Base-by-base conservation (phyloP, 129 eudicot species). In the Lonicera japonica region DNA sequence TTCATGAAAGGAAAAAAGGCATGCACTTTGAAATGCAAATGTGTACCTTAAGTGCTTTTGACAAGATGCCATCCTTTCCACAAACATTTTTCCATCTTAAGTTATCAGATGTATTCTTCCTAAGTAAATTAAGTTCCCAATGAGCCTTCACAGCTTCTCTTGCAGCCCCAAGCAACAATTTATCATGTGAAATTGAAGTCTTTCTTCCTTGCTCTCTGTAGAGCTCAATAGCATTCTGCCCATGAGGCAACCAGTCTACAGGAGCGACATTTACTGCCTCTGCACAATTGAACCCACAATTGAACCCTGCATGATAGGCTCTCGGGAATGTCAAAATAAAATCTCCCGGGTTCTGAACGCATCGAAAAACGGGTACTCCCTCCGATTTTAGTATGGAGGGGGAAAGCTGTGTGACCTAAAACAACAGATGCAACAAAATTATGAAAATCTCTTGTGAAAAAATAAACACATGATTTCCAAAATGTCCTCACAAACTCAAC, bases 251-350 rank as follows among this genome's bases (percentile, higher is more conserved):
- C 99, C 99, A 92, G 55, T 92, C 96, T 76, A 92, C 86, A 46
- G 99, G 99, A 23, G 99, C 99, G 21, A 88, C 94, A 68, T 92
- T 92, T 43, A 92, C 99, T 24, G 99, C 99, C 72, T 92, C 99
- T 43, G 99, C 99, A 80, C 99, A 92, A 54, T 92, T 92, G 73
- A 92, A 92, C 18, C 99, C 99, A 56, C 82, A 84, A 65, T 92
- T 92, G 84, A 92, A 92, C 46, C 99, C 99, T 8, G 99, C 79
- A 80, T 92, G 99, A 77, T 92, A 92, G 24, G 96, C 95, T 70
- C 99, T 82, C 43, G 99, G 99, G 77, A 92, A 92, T 8, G 99
- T 92, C 78, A 92, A 57, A 58, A 92, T 86, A 73, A 87, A 92
- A 67, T 92, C 99, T 54, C 99, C 99, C 7, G 96, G 79, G 34